A percentile compares a stretch with the other conserved stretches of the same genome.
Conservation (phyloP, 129 eudicot genomes). For the Helianthus annuus region DNA sequence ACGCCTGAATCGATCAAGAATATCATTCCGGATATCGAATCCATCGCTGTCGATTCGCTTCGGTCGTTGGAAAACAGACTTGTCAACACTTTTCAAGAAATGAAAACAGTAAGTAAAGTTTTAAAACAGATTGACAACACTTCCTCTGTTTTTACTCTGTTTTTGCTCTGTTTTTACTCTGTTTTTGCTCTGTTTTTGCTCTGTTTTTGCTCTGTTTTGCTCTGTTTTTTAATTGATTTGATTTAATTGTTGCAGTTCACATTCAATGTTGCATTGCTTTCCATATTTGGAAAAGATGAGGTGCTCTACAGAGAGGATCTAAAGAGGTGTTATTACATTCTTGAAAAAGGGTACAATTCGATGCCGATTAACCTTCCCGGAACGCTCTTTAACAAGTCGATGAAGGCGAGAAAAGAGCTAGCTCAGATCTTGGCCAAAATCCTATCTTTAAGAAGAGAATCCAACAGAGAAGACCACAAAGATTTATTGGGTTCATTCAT, state of each 20-base stretch:
- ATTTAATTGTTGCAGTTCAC: constrained; percentile 60
- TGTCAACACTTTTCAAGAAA: constrained; percentile 86
- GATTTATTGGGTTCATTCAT: constrained; percentile 87
- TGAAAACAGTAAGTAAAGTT: constrained; percentile 68
- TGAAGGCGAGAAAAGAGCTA: constrained; percentile 85
- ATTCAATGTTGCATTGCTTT: constrained; percentile 91
- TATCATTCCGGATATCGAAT: constrained; percentile 65
- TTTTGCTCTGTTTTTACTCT: background rate
- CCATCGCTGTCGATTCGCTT: constrained; percentile 53
- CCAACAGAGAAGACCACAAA: constrained; percentile 30
- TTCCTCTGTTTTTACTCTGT: constrained; percentile 1
- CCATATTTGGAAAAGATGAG: constrained; percentile 90
- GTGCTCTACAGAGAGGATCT: constrained; percentile 82
- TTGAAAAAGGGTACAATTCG: constrained; percentile 95
- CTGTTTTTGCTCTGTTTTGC: constrained; percentile 18
- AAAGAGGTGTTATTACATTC: constrained; percentile 84
- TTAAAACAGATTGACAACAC: background rate
- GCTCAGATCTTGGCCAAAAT: constrained; percentile 83
- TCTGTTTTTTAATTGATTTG: constrained; percentile 17
- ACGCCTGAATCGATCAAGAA: constrained; percentile 69
- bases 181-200: constrained; percentile 8
- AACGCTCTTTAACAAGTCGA: constrained; percentile 82
- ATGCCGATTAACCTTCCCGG: constrained; percentile 95
- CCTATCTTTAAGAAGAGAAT: constrained; percentile 56
- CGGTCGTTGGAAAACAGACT: constrained; percentile 53